These are phyloP conservation scores for Pseudocercospora eumusae DNA, from an alignment of 2,329 filamentous ascomycete genomes.

Conservation along the genomic window DNA sequence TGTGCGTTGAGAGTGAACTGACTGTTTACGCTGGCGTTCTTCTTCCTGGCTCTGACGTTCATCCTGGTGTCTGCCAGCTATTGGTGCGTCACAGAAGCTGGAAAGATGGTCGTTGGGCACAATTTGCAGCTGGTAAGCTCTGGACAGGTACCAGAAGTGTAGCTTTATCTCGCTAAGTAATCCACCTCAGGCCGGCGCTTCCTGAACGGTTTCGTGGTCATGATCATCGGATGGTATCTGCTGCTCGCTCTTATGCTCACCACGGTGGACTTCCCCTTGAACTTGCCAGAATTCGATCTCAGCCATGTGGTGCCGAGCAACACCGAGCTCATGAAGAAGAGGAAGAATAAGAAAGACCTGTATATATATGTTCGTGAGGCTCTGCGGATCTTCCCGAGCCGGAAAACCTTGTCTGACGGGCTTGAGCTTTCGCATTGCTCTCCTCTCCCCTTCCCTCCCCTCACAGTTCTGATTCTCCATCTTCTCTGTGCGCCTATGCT, in stretches of 20 bases:
- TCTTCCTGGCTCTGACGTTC: slow-evolving; percentile 28
- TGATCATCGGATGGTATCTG: slow-evolving; percentile 29
- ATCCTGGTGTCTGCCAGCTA: slow-evolving; percentile 22
- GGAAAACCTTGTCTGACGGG: too few relatives aligned
- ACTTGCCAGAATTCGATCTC: slow-evolving; percentile 28
- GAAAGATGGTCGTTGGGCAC: slow-evolving; percentile 10
- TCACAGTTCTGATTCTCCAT: too few relatives aligned
- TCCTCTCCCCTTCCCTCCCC: too few relatives aligned
- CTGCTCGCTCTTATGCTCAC: slow-evolving; percentile 27
- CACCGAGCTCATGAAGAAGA: slow-evolving; percentile 25
- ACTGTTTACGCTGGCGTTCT: slow-evolving; percentile 26
- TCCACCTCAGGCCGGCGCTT: slow-evolving; percentile 21
- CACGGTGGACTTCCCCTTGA: slow-evolving; percentile 26
- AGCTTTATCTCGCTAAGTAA: neutral
- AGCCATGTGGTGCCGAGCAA: slow-evolving; percentile 22
- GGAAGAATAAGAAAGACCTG: slow-evolving; percentile 17
- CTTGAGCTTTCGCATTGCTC: too few relatives aligned
- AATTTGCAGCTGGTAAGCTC: slow-evolving; percentile 16
- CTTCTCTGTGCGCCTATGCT: too few relatives aligned
- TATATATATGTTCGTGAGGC: too few relatives aligned
- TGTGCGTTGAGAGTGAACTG: slow-evolving; percentile 25
- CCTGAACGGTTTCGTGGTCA: slow-evolving; percentile 24
- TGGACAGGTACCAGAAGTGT: neutral
- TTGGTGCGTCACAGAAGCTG: slow-evolving; percentile 21
- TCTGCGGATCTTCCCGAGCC: too few relatives aligned